Evolutionary conservation across 306 rosid genomes (phyloP).

Genomic region (Senna siamea): DNA sequence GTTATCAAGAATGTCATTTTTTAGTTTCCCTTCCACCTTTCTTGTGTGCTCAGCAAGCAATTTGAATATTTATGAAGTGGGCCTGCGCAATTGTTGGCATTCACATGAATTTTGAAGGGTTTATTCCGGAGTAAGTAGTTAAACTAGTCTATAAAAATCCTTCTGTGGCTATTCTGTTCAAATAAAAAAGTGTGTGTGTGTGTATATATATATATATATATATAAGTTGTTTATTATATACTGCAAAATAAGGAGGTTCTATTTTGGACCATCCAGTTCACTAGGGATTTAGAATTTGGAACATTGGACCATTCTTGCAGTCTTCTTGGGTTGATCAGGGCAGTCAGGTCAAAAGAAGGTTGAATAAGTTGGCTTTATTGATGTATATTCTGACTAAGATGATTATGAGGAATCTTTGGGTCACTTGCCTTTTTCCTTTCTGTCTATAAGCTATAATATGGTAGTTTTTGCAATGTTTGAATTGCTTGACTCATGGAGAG

Average conservation of each 20-base stretch:
- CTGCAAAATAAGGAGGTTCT: neutral
- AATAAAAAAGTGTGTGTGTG: neutral
- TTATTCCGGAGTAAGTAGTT: neutral
- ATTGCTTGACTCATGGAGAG: constrained; percentile 6
- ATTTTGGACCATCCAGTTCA: neutral
- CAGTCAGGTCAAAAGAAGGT: neutral
- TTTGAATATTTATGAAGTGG: neutral
- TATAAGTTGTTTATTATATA: neutral
- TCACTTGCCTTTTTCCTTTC: neutral
- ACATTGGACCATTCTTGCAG: neutral
- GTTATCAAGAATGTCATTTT: neutral
- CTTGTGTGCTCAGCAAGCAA: neutral
- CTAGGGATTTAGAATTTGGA: neutral
- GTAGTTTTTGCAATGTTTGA: neutral
- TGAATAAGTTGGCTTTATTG: neutral
- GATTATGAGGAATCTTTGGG: neutral
- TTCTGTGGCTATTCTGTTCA: neutral
- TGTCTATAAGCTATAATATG: neutral
- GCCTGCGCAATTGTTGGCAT: neutral
- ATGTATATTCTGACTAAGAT: neutral
- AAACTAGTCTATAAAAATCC: neutral
- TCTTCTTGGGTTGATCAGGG: neutral
- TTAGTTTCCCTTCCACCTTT: neutral
- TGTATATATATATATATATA: neutral
- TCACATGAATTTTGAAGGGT: neutral